Conservation (phyloP, 2,329 filamentous ascomycete genomes). For the Phyllosticta capitalensis region DNA sequence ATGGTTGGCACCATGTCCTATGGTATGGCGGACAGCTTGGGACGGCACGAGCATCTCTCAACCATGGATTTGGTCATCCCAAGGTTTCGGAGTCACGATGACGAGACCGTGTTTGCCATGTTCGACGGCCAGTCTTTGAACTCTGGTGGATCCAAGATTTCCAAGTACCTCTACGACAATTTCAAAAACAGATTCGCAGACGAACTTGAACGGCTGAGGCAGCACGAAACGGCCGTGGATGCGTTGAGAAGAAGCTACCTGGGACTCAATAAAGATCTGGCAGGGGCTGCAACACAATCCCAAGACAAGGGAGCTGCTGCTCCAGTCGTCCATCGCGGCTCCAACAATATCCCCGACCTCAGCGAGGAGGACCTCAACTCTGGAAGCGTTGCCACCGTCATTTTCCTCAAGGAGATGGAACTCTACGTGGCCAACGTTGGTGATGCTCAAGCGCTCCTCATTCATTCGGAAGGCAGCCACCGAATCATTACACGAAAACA, state of each 20-base stretch:
- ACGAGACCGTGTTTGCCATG: slow-evolving; percentile 83
- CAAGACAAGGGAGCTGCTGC: slow-evolving; percentile 33
- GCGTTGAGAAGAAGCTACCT: slow-evolving; percentile 81
- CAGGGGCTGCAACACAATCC: slow-evolving; percentile 71
- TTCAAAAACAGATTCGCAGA: slow-evolving; percentile 76
- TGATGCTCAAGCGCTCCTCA: slow-evolving; percentile 89
- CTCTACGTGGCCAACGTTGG: slow-evolving; percentile 93
- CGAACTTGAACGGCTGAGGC: slow-evolving; percentile 66
- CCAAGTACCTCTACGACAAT: slow-evolving; percentile 93
- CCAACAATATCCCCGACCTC: slow-evolving; percentile 63
- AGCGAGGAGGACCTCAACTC: slow-evolving; percentile 83
- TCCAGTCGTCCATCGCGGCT: slow-evolving; percentile 53
- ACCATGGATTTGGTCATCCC: slow-evolving; percentile 94
- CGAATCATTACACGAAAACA: slow-evolving; percentile 83
- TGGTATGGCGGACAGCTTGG: slow-evolving; percentile 93
- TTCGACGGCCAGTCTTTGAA: slow-evolving; percentile 91
- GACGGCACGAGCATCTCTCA: slow-evolving; percentile 86
- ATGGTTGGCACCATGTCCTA: slow-evolving; percentile 84
- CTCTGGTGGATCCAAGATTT: slow-evolving; percentile 85
- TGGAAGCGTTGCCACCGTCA: slow-evolving; percentile 82
- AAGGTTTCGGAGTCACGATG: slow-evolving; percentile 78
- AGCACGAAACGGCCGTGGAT: slow-evolving; percentile 67
- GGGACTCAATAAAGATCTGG: slow-evolving; percentile 85
- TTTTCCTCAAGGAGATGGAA: slow-evolving; percentile 83
- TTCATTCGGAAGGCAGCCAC: slow-evolving; percentile 77